phyloP scores from a whole-genome alignment of 1,284 basidiomycete species.

The Leucoagaricus sp. region DNA sequence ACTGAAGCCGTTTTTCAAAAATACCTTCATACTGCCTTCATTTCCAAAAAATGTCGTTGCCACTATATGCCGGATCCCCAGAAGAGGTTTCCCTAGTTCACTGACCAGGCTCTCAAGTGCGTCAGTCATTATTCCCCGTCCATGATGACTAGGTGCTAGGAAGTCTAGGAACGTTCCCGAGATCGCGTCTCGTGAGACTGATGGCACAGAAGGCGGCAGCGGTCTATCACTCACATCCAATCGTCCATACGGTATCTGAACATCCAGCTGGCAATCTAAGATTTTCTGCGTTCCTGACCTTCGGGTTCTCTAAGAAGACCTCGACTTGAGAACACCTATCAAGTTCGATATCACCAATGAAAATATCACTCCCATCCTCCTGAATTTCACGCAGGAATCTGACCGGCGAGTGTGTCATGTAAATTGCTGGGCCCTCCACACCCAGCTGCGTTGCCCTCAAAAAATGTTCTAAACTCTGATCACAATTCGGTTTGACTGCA shows the following conservation, averaged over 20 bases:
- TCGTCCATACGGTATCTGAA: slow-evolving; percentile 46
- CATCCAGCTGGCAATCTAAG: slow-evolving; percentile 33
- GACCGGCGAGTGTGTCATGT: slow-evolving; percentile 42
- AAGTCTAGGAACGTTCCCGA: slow-evolving; percentile 40
- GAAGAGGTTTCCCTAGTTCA: slow-evolving; percentile 59
- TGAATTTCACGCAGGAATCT: slow-evolving; percentile 43
- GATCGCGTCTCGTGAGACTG: too few species aligned
- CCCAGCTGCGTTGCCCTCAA: slow-evolving; percentile 26
- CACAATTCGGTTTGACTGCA: slow-evolving; percentile 15
- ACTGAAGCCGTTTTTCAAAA: slow-evolving; percentile 65
- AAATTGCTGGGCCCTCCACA: slow-evolving; percentile 17
- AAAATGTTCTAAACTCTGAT: slow-evolving; percentile 27
- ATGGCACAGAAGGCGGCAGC: too few species aligned
- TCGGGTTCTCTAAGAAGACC: slow-evolving; percentile 25
- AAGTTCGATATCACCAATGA: slow-evolving; percentile 44
- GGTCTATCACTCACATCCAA: slow-evolving; percentile 42
- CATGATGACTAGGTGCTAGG: slow-evolving; percentile 56
- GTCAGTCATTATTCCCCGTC: slow-evolving; percentile 67
- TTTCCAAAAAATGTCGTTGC: slow-evolving; percentile 52
- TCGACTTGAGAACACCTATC: slow-evolving; percentile 29
- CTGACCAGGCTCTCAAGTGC: slow-evolving; percentile 51
- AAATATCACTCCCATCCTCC: slow-evolving; percentile 45
- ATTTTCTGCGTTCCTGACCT: slow-evolving; percentile 19
- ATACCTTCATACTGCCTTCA: slow-evolving; percentile 55
- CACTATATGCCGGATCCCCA: slow-evolving; percentile 51